Conservation (phyloP, 202 grass and related monocot genomes). For the Bolboschoenoplectus hybrid region DNA sequence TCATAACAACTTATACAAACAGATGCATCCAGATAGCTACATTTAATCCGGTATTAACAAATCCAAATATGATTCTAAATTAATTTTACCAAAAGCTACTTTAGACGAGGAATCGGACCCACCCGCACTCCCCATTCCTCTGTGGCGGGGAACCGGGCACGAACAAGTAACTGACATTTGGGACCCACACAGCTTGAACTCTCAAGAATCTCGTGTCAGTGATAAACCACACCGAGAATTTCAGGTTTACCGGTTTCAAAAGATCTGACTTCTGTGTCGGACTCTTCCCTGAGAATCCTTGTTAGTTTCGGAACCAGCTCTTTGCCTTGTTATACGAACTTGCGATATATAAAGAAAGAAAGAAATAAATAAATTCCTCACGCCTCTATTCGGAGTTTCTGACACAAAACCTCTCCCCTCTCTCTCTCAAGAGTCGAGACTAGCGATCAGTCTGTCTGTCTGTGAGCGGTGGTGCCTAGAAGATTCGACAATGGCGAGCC, state of each 20-base stretch:
- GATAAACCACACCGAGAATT: not conserved
- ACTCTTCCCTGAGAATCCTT: too few relatives aligned
- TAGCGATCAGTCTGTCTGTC: not conserved
- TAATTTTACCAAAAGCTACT: not conserved
- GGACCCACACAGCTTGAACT: not conserved
- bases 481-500: slow-evolving; percentile 56
- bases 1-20: not conserved
- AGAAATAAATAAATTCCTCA: not conserved
- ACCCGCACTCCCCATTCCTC: not conserved
- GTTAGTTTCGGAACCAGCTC: not conserved
- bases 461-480: not conserved
- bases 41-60: not conserved
- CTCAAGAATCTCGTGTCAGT: not conserved
- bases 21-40: not conserved
- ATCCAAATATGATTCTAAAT: not conserved
- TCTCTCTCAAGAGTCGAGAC: not conserved
- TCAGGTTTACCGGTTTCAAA: not conserved
- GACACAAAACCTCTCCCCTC: slow-evolving; percentile 23
- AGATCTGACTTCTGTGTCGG: not conserved
- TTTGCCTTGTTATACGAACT: not conserved
- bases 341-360: not conserved
- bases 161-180: not conserved
- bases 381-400: not conserved
- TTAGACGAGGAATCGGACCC: not conserved
- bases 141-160: not conserved